Evolutionary conservation across 2,329 filamentous ascomycete genomes (phyloP), one percentile per base, ranked within the genome.

Genomic region (Aspergillus intermedius): DNA sequence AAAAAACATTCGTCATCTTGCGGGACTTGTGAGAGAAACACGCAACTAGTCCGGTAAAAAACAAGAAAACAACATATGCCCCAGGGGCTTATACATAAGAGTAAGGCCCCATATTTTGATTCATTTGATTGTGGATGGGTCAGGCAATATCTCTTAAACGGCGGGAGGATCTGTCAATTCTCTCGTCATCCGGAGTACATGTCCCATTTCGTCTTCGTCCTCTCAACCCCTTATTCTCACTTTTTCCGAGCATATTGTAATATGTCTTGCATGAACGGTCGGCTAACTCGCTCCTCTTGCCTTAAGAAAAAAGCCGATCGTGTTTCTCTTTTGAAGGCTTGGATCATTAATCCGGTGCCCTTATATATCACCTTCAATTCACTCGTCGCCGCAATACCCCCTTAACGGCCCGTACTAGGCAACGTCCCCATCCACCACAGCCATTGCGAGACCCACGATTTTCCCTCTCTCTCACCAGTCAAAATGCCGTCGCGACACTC

Each of bases 401-500:
- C 17, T 42, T 19, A n/a, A 32, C 41, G 30, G n/a, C 12, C 34
- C 44, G 22, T 45, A 30, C 34, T 22, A 23, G 15, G 12, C 40
- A 44, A 43, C 42, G 42, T 42, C 28, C 32, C 42, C 46, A 32
- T 39, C 49, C 37, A 19, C 37, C 34, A 35, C 42, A 25, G 37
- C 44, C 44, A 28, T 39, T 39, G 23, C 44, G 47, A 37, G 25
- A 49, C 42, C 50, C 51, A 49, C 53, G 48, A 52, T 50, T 34
- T 30, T 30, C 25, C 25, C 25, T 10, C 25, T 30, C 25, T 2
- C 49, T 10, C 37, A 19, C 37, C 41, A 53, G 47, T 47, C 47
- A 53, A 68, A 48, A 69, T 70, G 66, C 62, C 67, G 42, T 63
- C 62, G 23, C 61, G 65, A 62, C 59, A 65, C 32, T 68, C 65